These are phyloP conservation scores for Stropharia rugosoannulata DNA, from an alignment of 768 basidiomycete species.

Conservation along the genomic window DNA sequence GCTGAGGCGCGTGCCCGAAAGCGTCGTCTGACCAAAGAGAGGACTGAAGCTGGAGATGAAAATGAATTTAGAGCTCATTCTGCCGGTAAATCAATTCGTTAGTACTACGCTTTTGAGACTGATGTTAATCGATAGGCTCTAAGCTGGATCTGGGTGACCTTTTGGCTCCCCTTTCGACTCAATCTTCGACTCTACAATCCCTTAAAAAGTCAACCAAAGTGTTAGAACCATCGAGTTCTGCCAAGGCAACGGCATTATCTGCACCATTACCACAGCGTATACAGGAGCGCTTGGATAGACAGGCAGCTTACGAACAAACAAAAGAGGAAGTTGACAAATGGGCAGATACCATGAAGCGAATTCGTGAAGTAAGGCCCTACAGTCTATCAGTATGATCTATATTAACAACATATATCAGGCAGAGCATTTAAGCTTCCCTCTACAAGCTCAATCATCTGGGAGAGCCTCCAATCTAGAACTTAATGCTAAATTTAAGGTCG, in stretches of 20 bases:
- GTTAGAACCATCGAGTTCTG: slow-evolving; percentile 49
- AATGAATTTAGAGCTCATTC: slow-evolving; percentile 71
- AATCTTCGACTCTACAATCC: slow-evolving; percentile 60
- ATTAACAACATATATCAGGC: slow-evolving; percentile 44
- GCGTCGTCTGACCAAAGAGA: slow-evolving; percentile 65
- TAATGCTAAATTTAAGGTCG: slow-evolving; percentile 82
- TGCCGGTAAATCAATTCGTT: slow-evolving; percentile 36
- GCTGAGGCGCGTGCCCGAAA: slow-evolving; percentile 39
- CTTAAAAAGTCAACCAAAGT: slow-evolving; percentile 72
- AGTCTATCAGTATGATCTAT: background rate
- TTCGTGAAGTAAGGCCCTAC: slow-evolving; percentile 65
- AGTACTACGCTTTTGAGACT: background rate
- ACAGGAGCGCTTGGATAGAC: slow-evolving; percentile 87
- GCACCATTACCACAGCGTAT: slow-evolving; percentile 85
- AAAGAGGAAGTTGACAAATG: slow-evolving; percentile 93
- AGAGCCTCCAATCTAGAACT: slow-evolving; percentile 73
- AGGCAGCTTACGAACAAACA: slow-evolving; percentile 93
- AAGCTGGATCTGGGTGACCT: slow-evolving; percentile 74
- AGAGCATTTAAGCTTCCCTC: slow-evolving; percentile 83
- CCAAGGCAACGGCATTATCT: slow-evolving; percentile 60
- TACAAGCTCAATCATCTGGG: slow-evolving; percentile 60
- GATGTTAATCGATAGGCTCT: slow-evolving; percentile 32
- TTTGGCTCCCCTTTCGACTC: slow-evolving; percentile 66
- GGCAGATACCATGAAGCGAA: slow-evolving; percentile 87
- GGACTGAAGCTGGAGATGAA: slow-evolving; percentile 77